A percentile compares a stretch with the other conserved stretches of the same genome.
Evolutionary conservation across 129 eudicot genomes (phyloP).

Genomic region (Centaurea solstitialis): DNA sequence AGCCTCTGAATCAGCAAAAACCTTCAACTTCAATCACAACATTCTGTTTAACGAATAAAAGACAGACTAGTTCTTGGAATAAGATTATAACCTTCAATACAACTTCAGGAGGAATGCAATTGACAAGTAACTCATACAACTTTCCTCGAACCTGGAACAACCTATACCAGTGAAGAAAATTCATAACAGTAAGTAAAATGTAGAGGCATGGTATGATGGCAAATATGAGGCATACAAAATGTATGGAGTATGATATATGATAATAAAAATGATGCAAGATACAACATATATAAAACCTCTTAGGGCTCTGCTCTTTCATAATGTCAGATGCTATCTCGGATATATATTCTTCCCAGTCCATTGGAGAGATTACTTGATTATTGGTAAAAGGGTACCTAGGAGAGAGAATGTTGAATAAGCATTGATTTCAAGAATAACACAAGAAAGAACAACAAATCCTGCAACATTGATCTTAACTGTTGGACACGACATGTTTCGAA

Average conservation of each 20-base stretch:
- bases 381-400: conserved; percentile 78
- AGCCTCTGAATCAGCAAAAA: conserved; percentile 66
- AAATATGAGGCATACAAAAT: background rate
- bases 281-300: conserved; percentile 53
- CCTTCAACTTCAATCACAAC: conserved; percentile 9
- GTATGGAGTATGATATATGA: background rate
- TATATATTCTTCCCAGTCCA: conserved; percentile 98
- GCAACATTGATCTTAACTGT: conserved; percentile 61
- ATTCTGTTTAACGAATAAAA: background rate
- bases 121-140: conserved; percentile 80
- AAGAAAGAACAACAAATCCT: background rate
- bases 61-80: background rate
- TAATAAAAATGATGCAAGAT: background rate
- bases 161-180: conserved; percentile 36
- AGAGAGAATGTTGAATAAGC: conserved; percentile 12
- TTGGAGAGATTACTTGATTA: conserved; percentile 81
- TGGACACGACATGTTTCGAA: conserved; percentile 95
- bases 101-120: conserved; percentile 93
- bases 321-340: conserved; percentile 86
- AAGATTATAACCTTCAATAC: conserved; percentile 59
- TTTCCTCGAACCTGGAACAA: conserved; percentile 94
- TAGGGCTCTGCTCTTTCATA: conserved; percentile 95
- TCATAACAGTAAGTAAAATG: background rate
- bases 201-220: background rate
- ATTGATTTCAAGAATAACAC: conserved; percentile 6